Conservation (phyloP, 768 basidiomycete species). For the Phanerodontia chrysosporium region DNA sequence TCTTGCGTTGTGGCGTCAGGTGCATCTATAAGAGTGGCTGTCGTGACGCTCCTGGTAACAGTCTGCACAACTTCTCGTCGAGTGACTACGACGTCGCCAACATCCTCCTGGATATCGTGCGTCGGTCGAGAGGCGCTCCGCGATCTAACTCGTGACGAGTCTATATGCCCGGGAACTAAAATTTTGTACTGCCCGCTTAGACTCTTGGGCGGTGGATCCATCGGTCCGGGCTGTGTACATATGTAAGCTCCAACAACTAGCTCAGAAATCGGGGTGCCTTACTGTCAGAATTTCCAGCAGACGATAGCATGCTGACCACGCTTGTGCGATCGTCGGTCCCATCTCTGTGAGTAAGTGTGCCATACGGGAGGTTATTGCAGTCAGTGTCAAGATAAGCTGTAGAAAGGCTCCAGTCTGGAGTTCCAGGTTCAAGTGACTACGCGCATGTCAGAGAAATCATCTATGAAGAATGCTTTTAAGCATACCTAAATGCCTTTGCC, state of each 20-base stretch:
- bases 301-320: slow-evolving; percentile 24
- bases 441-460: not conserved
- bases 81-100: slow-evolving; percentile 7
- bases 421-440: slow-evolving; percentile 55
- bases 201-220: not conserved
- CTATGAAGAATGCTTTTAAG: not conserved
- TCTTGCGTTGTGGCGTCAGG: not conserved
- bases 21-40: not conserved
- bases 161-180: not conserved
- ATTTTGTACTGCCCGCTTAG: not conserved
- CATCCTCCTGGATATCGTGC: slow-evolving; percentile 16
- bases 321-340: slow-evolving; percentile 31
- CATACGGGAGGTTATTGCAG: slow-evolving; percentile 59
- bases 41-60: no score
- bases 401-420: slow-evolving; percentile 75
- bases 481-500: slow-evolving; percentile 52
- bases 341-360: slow-evolving; percentile 42
- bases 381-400: slow-evolving; percentile 58
- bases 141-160: not conserved
- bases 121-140: not conserved
- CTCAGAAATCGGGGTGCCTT: slow-evolving; percentile 8
- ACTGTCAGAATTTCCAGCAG: slow-evolving; percentile 32
- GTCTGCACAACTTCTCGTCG: not conserved
- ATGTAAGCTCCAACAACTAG: not conserved
- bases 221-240: not conserved